phyloP scores from a whole-genome alignment of 192 early-diverging fungal species.

The Chytriomyces sp. region DNA sequence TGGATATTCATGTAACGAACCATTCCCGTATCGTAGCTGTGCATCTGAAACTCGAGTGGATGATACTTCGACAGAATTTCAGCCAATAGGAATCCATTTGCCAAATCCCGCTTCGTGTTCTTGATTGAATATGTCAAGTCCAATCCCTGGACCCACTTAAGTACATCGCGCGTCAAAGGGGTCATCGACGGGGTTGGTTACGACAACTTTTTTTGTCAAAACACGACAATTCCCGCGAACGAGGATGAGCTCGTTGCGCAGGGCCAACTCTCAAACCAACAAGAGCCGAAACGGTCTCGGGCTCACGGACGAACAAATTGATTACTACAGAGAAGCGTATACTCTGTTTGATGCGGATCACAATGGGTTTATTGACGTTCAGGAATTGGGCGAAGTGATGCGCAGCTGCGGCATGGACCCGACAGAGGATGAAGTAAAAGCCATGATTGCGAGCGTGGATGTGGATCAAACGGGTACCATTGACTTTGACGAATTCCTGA shows the following conservation, averaged over 20 bases:
- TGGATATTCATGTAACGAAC: too few species aligned
- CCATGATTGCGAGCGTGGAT: conserved; percentile 50
- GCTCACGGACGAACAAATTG: conserved; percentile 1
- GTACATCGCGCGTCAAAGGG: conserved; percentile 39
- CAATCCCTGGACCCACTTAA: conserved; percentile 52
- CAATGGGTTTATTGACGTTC: conserved; percentile 47
- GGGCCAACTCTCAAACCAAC: neutral
- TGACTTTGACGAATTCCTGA: conserved; percentile 53
- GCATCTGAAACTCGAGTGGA: conserved; percentile 45
- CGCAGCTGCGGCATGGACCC: conserved; percentile 31
- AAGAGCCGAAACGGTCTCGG: neutral
- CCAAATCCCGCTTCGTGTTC: conserved; percentile 50
- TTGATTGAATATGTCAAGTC: conserved; percentile 48
- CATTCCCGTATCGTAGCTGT: conserved; percentile 52
- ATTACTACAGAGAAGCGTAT: conserved; percentile 43
- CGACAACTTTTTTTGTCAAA: conserved; percentile 7
- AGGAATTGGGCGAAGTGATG: conserved; percentile 48
- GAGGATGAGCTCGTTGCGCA: too few species aligned
- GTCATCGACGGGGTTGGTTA: neutral
- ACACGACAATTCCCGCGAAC: neutral
- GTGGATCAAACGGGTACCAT: conserved; percentile 41
- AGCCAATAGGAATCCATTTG: conserved; percentile 56
- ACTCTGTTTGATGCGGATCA: conserved; percentile 48
- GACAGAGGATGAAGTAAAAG: conserved; percentile 36
- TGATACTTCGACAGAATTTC: conserved; percentile 56